Conservation (phyloP, 768 basidiomycete species). For the Suillus fuscotomentosus region DNA sequence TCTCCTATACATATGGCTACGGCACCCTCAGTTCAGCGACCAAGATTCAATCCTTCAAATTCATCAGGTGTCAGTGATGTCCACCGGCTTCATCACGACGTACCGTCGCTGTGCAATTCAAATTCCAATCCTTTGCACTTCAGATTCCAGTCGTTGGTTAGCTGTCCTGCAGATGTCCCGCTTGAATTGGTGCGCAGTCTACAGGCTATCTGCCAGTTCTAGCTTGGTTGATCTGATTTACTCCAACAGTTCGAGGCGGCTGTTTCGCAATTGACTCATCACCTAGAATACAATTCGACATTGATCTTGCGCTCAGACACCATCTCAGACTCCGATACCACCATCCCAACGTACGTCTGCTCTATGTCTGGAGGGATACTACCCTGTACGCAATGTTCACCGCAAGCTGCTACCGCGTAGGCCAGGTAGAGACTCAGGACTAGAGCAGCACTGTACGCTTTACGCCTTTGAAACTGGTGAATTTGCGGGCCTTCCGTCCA, state of each 20-base stretch:
- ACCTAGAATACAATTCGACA: constrained; percentile 89
- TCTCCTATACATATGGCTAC: constrained; percentile 26
- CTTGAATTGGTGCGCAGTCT: constrained; percentile 34
- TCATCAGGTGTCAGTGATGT: neutral
- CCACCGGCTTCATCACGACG: neutral
- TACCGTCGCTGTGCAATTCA: neutral
- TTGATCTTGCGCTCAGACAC: constrained; percentile 85
- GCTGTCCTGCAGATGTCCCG: constrained; percentile 43
- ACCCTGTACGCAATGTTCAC: constrained; percentile 50
- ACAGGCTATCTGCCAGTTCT: neutral
- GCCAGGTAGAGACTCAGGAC: constrained; percentile 67
- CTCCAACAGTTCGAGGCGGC: constrained; percentile 66
- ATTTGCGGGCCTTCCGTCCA: constrained; percentile 26
- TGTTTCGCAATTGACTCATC: constrained; percentile 69
- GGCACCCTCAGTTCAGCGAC: constrained; percentile 11
- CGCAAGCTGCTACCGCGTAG: constrained; percentile 74
- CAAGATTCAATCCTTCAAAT: constrained; percentile 22
- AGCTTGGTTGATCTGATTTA: neutral
- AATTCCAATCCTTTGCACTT: neutral
- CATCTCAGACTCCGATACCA: constrained; percentile 35
- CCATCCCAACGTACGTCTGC: constrained; percentile 31
- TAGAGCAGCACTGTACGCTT: constrained; percentile 82
- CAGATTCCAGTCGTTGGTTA: constrained; percentile 30
- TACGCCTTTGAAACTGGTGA: constrained; percentile 37
- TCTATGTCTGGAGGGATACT: constrained; percentile 38